Base-by-base conservation (phyloP, 257 asterid genomes). In the Echites panduratus region DNA sequence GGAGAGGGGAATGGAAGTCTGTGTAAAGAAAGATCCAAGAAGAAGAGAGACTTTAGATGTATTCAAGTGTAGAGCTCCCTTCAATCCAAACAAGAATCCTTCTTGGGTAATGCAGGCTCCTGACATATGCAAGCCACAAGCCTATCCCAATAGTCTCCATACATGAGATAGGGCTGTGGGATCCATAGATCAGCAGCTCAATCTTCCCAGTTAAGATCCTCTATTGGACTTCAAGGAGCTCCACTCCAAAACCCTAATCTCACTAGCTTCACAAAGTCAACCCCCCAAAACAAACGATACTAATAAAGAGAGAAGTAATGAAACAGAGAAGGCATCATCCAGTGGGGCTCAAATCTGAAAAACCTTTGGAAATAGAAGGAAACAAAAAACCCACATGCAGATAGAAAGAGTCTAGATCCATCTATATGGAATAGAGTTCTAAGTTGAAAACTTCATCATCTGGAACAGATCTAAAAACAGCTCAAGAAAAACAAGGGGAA, bases 171-270 rank as follows among this genome's bases (percentile, higher is more conserved):
- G 89, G 91, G 78, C 81, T 90, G 89, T 79, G 96, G 94, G 81
- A 88, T 83, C 92, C 96, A 92, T 90, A 92, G 67, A 81, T 84
- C 82, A 86, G 89, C 96, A 88, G 93, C 98, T 86, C 79, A 26
- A 84, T 86, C 78, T 72, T 66, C 89, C 96, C 84, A 66, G 80
- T 80, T 71, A 80, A 44, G 82, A 81, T 85, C 98, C 89, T 85
- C 88, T 74, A 61, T 92, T 92, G 96, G 91, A 90, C 94, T 85
- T 88, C 88, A 88, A 88, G 96, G 92, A 92, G 98, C 96, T 92
- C 98, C 84, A 87, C 96, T 63, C 88, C 71, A 50, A 32, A 50
- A 82, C 84, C 85, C 83, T 74, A 79, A 78, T 50, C 75, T 61
- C 56, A 5, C 7, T 7, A 41, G 13, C 53, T 35, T 14, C 8